A percentile compares a stretch with the other conserved stretches of the same genome.
These are phyloP conservation scores for Rhexocercosporidium sp. DNA, from an alignment of 2,329 filamentous ascomycete species.

Conservation along the genomic window DNA sequence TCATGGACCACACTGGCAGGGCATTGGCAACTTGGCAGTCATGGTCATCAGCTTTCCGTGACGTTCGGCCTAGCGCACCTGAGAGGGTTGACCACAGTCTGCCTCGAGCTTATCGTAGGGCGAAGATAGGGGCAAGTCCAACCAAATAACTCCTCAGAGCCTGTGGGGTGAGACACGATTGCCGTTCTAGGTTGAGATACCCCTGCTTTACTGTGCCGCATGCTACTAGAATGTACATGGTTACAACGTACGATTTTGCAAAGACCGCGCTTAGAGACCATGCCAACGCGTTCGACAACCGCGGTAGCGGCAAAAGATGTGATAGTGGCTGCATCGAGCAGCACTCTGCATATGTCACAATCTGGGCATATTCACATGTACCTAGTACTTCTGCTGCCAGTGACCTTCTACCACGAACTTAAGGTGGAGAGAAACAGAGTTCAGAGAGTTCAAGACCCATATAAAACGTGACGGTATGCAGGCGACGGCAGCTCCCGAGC, in stretches of 20 bases:
- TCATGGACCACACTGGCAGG: conserved; percentile 4
- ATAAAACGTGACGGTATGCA: conserved; percentile 10
- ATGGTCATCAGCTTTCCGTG: neutral
- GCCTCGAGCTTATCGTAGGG: neutral
- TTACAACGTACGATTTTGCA: neutral
- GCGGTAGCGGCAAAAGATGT: conserved; percentile 20
- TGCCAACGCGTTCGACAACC: neutral
- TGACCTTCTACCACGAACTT: neutral
- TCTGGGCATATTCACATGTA: neutral
- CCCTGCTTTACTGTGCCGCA: neutral
- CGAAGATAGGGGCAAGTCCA: too few species aligned
- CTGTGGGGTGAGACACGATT: neutral
- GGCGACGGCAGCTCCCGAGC: conserved; percentile 20
- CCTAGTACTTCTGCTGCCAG: neutral
- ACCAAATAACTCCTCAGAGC: neutral
- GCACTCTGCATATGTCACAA: neutral
- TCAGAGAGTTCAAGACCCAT: too few species aligned
- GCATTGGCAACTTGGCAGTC: neutral
- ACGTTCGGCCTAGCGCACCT: neutral
- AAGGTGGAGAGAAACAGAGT: neutral
- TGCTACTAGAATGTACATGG: neutral
- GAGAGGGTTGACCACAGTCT: conserved; percentile 11
- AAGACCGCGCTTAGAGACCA: conserved; percentile 8
- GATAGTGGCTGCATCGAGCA: conserved; percentile 20
- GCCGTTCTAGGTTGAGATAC: neutral